phyloP scores from a whole-genome alignment of 75 land plant genomes.

The Cryptomeria japonica region DNA sequence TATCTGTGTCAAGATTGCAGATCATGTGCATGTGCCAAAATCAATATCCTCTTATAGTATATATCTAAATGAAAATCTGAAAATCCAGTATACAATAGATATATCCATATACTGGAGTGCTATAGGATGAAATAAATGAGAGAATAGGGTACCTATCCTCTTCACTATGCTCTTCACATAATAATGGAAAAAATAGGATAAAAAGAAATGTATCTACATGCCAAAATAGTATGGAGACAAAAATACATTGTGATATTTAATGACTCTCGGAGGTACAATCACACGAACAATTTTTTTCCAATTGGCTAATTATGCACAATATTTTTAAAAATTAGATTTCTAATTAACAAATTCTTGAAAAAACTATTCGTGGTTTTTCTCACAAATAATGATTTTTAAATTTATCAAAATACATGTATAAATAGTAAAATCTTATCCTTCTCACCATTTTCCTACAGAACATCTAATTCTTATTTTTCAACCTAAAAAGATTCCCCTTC shows the following conservation, averaged over 20 bases:
- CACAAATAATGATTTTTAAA: too few relatives aligned
- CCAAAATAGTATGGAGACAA: neutral
- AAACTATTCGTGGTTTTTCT: too few relatives aligned
- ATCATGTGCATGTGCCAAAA: neutral
- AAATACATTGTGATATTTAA: too few relatives aligned
- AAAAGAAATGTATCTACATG: neutral
- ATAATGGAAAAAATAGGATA: neutral
- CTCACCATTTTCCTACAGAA: neutral
- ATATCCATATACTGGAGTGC: neutral
- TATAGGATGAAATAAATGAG: neutral
- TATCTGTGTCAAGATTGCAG: slow-evolving; percentile 45
- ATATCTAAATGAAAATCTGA: neutral
- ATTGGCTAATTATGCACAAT: neutral
- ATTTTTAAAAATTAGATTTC: neutral
- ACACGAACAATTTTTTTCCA: neutral
- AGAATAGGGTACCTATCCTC: neutral
- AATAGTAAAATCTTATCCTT: neutral
- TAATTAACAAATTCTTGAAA: too few relatives aligned
- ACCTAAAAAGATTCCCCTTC: neutral
- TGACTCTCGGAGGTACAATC: too few relatives aligned
- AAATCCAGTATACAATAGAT: neutral
- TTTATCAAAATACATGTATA: neutral
- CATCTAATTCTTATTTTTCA: neutral
- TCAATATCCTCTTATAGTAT: neutral
- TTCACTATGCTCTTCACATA: neutral